phyloP scores from a whole-genome alignment of 805 yeast species.

The Candida schatavii region DNA sequence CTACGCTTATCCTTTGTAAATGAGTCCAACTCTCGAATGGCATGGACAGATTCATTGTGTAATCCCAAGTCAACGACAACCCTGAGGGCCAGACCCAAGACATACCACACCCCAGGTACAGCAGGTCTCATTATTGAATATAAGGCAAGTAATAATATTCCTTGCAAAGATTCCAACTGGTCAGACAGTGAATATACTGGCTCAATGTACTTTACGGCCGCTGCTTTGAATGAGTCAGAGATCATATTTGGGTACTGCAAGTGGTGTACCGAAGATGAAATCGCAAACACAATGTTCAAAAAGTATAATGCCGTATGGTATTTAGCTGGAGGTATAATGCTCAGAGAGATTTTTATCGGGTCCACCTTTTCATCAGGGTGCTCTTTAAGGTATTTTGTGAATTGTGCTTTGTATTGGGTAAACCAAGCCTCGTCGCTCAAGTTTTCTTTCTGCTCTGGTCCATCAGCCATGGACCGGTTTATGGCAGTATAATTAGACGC shows the following conservation, averaged over 20 bases:
- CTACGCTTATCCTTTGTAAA: conserved; percentile 67
- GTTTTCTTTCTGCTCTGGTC: neutral
- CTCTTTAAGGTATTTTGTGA: conserved; percentile 16
- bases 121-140: conserved; percentile 88
- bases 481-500: conserved; percentile 57
- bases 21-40: conserved; percentile 43
- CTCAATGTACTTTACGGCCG: conserved; percentile 61
- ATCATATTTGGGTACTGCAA: conserved; percentile 62
- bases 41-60: conserved; percentile 56
- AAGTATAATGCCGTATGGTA: conserved; percentile 62
- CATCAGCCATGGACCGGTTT: conserved; percentile 19
- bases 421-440: conserved; percentile 36
- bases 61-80: conserved; percentile 81
- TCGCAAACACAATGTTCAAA: conserved; percentile 73
- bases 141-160: conserved; percentile 61
- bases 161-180: conserved; percentile 70
- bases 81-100: conserved; percentile 75
- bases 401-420: conserved; percentile 33
- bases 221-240: conserved; percentile 66
- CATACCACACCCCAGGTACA: conserved; percentile 90
- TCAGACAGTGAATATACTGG: conserved; percentile 56
- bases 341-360: conserved; percentile 31
- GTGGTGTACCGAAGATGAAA: conserved; percentile 73
- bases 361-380: conserved; percentile 17
- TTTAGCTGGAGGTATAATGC: conserved; percentile 43